Percentiles rank a stretch among this genome's conserved stretches.
phyloP scores from a whole-genome alignment of 176 grass and related monocot genomes.

The Aegilops tauschii region DNA sequence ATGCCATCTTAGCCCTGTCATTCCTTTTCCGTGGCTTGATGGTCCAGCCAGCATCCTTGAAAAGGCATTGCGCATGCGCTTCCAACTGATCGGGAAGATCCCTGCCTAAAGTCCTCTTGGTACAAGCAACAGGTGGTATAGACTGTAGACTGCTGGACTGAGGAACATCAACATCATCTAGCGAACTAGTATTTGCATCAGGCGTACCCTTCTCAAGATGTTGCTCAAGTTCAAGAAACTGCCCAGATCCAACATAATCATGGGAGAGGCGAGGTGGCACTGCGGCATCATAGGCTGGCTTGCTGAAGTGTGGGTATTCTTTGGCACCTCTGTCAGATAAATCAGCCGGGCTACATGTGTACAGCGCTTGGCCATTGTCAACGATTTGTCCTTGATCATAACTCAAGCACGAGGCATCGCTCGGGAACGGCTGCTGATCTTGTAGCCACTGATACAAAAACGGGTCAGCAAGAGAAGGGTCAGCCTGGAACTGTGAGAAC shows the following conservation, averaged over 20 bases:
- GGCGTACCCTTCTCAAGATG: slow-evolving; percentile 23
- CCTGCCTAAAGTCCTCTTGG: slow-evolving; percentile 58
- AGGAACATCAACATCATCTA: slow-evolving; percentile 38
- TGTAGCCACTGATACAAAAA: slow-evolving; percentile 42
- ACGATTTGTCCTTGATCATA: slow-evolving; percentile 22
- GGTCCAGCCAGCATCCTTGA: slow-evolving; percentile 88
- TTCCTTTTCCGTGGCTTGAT: slow-evolving; percentile 91
- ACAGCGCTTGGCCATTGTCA: not conserved
- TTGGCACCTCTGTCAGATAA: not conserved
- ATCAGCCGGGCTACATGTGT: not conserved
- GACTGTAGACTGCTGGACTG: slow-evolving; percentile 32
- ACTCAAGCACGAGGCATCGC: not conserved
- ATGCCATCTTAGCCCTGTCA: slow-evolving; percentile 83
- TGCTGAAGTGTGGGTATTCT: not conserved
- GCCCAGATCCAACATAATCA: slow-evolving; percentile 27
- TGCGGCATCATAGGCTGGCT: slow-evolving; percentile 8
- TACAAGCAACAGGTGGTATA: slow-evolving; percentile 20
- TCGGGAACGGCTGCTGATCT: slow-evolving; percentile 19
- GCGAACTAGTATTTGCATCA: slow-evolving; percentile 14
- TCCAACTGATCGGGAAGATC: slow-evolving; percentile 84
- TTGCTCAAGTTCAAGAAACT: slow-evolving; percentile 22
- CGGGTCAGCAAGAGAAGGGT: slow-evolving; percentile 28
- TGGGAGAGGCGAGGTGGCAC: slow-evolving; percentile 29
- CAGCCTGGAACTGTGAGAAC: slow-evolving; percentile 33
- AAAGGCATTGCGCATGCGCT: slow-evolving; percentile 65